A percentile compares a stretch with the other conserved stretches of the same genome.
Evolutionary conservation across 2,329 filamentous ascomycete genomes (phyloP).

Genomic region (Penicillium sp.): DNA sequence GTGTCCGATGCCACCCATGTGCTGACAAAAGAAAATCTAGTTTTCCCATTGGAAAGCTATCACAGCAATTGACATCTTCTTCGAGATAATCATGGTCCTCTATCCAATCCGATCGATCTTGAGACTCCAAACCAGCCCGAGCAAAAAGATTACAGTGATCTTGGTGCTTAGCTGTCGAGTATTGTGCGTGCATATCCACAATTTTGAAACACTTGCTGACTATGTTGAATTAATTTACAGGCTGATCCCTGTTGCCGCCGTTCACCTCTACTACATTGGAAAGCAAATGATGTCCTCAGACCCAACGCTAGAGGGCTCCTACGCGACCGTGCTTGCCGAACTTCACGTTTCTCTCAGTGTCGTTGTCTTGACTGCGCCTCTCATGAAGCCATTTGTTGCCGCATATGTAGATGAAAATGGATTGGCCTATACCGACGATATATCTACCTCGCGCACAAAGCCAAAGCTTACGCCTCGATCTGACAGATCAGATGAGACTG

Average conservation of each 20-base stretch:
- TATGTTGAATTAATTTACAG: conserved; percentile 20
- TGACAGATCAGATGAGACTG: not conserved
- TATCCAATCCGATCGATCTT: conserved; percentile 41
- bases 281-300: conserved; percentile 34
- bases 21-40: conserved; percentile 16
- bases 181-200: conserved; percentile 30
- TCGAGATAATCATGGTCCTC: conserved; percentile 40
- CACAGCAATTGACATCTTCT: conserved; percentile 42
- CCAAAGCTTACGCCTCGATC: not conserved
- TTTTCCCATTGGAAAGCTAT: conserved; percentile 43
- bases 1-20: not conserved
- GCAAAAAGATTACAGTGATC: conserved; percentile 43
- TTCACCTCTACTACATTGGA: conserved; percentile 43
- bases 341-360: conserved; percentile 46
- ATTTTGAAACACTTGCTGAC: not conserved
- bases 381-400: conserved; percentile 48
- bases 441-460: conserved; percentile 9
- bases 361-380: conserved; percentile 45
- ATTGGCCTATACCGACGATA: conserved; percentile 25
- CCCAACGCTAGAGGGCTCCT: conserved; percentile 39
- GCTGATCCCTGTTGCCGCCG: conserved; percentile 40
- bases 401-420: conserved; percentile 32
- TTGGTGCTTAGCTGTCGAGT: conserved; percentile 46
- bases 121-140: conserved; percentile 39
- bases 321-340: conserved; percentile 41